Evolutionary conservation across 495 filamentous ascomycete species (phyloP).

Genomic region (Neurospora hispaniola): DNA sequence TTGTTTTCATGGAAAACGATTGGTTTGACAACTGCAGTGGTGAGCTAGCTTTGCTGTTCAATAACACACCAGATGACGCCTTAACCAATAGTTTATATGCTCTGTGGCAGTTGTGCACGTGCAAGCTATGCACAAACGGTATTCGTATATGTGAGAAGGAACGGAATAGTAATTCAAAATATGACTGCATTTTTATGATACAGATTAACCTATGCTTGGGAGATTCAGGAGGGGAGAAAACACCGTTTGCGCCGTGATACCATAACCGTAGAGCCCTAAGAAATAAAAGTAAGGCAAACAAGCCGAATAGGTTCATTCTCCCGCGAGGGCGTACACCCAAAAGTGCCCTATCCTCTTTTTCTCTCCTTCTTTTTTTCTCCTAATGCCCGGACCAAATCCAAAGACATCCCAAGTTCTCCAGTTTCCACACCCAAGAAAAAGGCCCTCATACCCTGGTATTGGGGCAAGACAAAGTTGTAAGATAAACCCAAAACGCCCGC

Average conservation of each 20-base stretch:
- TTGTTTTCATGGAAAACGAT: too few species aligned
- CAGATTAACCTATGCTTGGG: background rate
- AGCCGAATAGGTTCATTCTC: background rate
- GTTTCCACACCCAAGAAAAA: background rate
- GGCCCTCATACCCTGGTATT: background rate
- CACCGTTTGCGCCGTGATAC: background rate
- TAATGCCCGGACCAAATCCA: background rate
- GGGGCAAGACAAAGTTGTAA: background rate
- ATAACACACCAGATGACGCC: background rate
- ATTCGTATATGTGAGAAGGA: background rate
- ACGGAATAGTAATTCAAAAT: background rate
- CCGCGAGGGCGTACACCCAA: background rate
- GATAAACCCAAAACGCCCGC: background rate
- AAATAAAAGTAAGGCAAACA: background rate
- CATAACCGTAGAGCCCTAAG: background rate
- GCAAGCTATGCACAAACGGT: background rate
- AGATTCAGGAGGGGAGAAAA: background rate
- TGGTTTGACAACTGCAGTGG: background rate
- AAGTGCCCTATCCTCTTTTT: background rate
- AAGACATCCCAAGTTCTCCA: background rate
- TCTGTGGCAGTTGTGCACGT: background rate
- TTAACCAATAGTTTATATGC: background rate
- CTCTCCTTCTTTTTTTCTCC: background rate
- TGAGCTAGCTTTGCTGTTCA: background rate
- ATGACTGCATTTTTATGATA: background rate